phyloP scores from a whole-genome alignment of 2,329 filamentous ascomycete species.

The Colletotrichum sp. region DNA sequence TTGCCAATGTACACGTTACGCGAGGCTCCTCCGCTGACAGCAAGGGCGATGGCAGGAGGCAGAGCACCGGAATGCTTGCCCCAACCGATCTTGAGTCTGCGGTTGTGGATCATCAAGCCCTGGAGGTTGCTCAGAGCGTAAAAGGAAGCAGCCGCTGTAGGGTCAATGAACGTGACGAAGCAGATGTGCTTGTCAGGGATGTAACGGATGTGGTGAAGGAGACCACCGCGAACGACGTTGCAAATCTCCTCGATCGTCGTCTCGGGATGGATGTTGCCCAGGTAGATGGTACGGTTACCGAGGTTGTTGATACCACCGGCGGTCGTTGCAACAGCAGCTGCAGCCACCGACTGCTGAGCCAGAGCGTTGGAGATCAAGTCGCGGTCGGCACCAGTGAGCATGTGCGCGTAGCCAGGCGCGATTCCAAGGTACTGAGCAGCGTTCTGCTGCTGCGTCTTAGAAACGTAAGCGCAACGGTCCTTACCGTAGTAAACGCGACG shows the following conservation, averaged over 20 bases:
- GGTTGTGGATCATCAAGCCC: slow-evolving; percentile 98
- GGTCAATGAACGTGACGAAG: slow-evolving; percentile 99
- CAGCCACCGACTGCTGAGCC: slow-evolving; percentile 96
- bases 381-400: slow-evolving; percentile 93
- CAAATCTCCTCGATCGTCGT: slow-evolving; percentile 99
- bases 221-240: slow-evolving; percentile 94
- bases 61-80: slow-evolving; percentile 98
- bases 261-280: slow-evolving; percentile 98
- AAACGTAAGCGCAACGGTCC: slow-evolving; percentile 97
- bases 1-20: slow-evolving; percentile 98
- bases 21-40: slow-evolving; percentile 96
- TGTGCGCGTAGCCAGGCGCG: slow-evolving; percentile 93
- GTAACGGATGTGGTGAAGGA: slow-evolving; percentile 97
- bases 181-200: slow-evolving; percentile 99
- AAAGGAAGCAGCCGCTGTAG: slow-evolving; percentile 95
- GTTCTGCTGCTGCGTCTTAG: slow-evolving; percentile 99
- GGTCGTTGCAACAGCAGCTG: slow-evolving; percentile 93
- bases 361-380: slow-evolving; percentile 96
- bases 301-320: slow-evolving; percentile 97
- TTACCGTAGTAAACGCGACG: slow-evolving; percentile 98
- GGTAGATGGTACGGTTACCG: slow-evolving; percentile 95
- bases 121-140: slow-evolving; percentile 97
- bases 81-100: slow-evolving; percentile 97
- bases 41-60: slow-evolving; percentile 92
- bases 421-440: slow-evolving; percentile 98